Evolutionary conservation across 2,329 filamentous ascomycete species (phyloP), one percentile per base, ranked within the genome.

Genomic region (Nannizziopsis arthrosporioides): DNA sequence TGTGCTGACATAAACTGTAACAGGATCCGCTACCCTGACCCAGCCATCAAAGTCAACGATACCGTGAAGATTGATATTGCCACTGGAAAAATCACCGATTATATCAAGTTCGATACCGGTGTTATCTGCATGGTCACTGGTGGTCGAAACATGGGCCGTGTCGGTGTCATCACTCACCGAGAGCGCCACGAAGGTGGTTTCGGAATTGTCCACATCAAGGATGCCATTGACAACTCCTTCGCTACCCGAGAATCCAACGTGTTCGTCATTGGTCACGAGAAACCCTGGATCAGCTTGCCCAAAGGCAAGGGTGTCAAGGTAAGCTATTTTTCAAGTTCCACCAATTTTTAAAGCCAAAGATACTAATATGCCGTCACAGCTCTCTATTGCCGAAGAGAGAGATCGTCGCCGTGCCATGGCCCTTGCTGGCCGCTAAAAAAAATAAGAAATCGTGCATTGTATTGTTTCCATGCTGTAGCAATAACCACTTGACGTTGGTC

Each of bases 91-190:
- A 93, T 98, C 76, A 74, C 78, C 63, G 92, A 98, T 76, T 96
- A 85, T 77, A 88, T 96, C 81, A 85, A 84, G 76, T 98, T 98
- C 77, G 92, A 98, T 73, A 95, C 89, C 68, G 92, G 90, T 74
- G 84, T 87, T 70, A 88, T 98, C 64, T 88, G 85, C 73, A 98
- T 98, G 90, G 85, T 84, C 68, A 98, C 92, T 63, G 92, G 92
- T 83, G 92, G 92, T 82, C 92, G 90, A 71, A 98, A 98, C 87
- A 98, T 96, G 90, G 92, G 92, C 72, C 92, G 92, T 90, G 90
- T 98, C 68, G 92, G 92, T 85, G 90, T 96, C 73, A 93, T 98
- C 78, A 96, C 92, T 66, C 89, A 98, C 82, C 90, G 92, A 80
- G 92, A 98, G 82, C 87, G 92, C 67, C 92, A 98, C 81, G 92